Conservation (phyloP, 176 grass and related monocot genomes). For the Eremochloa ophiuroides region DNA sequence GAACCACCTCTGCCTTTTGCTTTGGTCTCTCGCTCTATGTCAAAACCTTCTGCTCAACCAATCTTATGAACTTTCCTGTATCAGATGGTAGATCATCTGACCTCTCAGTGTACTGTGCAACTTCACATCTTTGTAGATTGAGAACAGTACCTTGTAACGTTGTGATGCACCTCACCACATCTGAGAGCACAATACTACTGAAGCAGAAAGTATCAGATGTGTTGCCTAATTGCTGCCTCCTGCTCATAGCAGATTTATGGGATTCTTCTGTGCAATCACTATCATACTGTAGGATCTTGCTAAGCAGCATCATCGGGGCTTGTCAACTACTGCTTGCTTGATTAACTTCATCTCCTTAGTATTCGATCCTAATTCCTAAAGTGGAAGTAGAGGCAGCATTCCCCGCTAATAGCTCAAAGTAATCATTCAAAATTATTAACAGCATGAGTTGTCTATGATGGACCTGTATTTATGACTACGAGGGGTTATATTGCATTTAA, state of each 20-base stretch:
- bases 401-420: not conserved
- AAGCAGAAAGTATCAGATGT: not conserved
- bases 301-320: not conserved
- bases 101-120: not conserved
- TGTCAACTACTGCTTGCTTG: not conserved
- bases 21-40: not conserved
- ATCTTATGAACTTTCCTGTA: not conserved
- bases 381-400: not conserved
- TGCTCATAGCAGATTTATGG: not conserved
- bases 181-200: not conserved
- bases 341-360: not conserved
- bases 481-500: not conserved
- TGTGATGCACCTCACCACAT: not conserved
- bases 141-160: not conserved
- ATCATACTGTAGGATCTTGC: constrained; percentile 9
- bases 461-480: not conserved
- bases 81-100: not conserved
- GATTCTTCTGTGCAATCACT: not conserved
- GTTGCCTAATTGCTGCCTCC: not conserved
- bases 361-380: too few relatives aligned
- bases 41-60: constrained; percentile 12
- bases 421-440: not conserved
- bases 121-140: not conserved
- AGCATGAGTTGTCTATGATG: not conserved
- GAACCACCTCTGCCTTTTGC: not conserved